Evolutionary conservation across 805 yeast species (phyloP), one percentile per base, ranked within the genome.

Genomic region (Candida orba): DNA sequence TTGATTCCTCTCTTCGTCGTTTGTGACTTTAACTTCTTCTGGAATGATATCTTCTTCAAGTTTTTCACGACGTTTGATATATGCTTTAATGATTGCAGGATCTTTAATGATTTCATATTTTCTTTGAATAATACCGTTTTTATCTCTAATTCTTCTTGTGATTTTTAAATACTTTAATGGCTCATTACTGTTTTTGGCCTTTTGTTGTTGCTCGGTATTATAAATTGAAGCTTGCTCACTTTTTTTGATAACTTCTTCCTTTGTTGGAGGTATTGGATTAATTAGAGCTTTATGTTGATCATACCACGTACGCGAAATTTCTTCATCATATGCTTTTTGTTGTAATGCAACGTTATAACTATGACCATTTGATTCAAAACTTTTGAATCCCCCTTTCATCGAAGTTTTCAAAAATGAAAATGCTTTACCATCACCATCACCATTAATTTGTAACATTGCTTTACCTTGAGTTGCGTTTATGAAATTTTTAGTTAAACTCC

Each of bases 401-500:
- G 97, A 87, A 0, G 96, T 85, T 51, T 90, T 76, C 53, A 90
- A 70, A 52, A 91, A 84, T 9, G 96, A 87, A 52, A 85, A 85
- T 0, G 95, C 93, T 50, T 85, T 78, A 22, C 95, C 95, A 0
- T 95, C 80, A 2, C 96, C 95, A 61, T 93, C 98, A 39, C 98
- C 98, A 58, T 87, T 87, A 23, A 93, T 76, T 58, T 89, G 96
- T 36, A 93, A 72, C 97, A 93, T 93, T 0, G 97, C 95, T 56
- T 95, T 90, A 43, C 96, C 95, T 59, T 90, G 98, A 22, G 95
- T 89, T 3, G 98, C 93, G 60, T 81, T 86, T 43, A 90, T 79
- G 58, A 93, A 93, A 62, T 93, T 93, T 48, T 88, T 74, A 0
- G 96, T 81, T n/a, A 83, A 72, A 60, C 87, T 90, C 99, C 99